phyloP scores from a whole-genome alignment of 441 rosid species.

The Viola pubescens region DNA sequence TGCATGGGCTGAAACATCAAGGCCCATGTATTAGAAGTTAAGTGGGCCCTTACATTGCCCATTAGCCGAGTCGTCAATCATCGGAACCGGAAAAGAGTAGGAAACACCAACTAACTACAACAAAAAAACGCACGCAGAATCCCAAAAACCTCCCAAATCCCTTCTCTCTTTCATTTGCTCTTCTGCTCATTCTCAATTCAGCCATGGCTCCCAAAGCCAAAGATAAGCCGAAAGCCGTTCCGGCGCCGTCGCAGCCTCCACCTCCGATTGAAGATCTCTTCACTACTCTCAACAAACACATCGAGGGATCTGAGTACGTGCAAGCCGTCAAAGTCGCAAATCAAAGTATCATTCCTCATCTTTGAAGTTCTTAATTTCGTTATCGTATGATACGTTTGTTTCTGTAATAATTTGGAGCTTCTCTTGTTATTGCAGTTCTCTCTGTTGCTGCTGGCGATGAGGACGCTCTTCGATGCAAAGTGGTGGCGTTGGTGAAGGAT shows the following conservation, averaged over 20 bases:
- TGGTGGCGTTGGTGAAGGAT: constrained; percentile 64
- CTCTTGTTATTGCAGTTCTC: constrained; percentile 36
- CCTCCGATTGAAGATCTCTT: constrained; percentile 83
- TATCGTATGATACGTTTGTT: neutral
- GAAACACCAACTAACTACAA: no score
- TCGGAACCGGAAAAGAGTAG: no score
- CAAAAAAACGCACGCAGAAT: no score
- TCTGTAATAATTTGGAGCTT: neutral
- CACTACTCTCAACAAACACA: constrained; percentile 57
- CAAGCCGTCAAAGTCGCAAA: constrained; percentile 68
- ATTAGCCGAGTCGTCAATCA: no score
- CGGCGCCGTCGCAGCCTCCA: constrained; percentile 50
- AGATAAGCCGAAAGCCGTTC: constrained; percentile 41
- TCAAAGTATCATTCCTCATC: constrained; percentile 36
- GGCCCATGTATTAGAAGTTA: no score
- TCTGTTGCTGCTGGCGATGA: constrained; percentile 51
- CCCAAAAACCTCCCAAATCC: no score
- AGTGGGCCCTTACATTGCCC: no score
- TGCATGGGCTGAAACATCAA: no score
- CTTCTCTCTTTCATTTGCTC: no score
- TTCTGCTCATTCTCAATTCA: neutral
- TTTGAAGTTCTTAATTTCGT: neutral
- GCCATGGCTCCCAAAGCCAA: constrained; percentile 71
- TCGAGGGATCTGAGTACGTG: constrained; percentile 50
- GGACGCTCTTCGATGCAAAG: constrained; percentile 81